These are phyloP conservation scores for Colletotrichum eremochloae DNA, from an alignment of 2,329 filamentous ascomycete genomes.

Conservation along the genomic window DNA sequence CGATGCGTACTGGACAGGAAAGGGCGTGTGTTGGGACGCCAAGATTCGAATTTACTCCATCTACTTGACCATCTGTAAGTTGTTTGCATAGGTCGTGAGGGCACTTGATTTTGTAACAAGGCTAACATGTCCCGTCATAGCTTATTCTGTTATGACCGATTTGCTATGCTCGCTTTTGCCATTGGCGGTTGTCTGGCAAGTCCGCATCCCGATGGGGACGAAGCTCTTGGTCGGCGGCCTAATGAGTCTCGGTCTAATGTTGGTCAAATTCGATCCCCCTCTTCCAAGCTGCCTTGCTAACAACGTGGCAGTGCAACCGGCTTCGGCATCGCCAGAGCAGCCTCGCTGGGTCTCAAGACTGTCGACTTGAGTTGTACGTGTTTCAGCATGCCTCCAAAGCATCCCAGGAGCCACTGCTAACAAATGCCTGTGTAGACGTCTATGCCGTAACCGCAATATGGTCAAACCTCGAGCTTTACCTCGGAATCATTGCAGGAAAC, in stretches of 20 bases:
- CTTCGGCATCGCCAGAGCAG: constrained; percentile 46
- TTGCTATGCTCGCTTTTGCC: constrained; percentile 48
- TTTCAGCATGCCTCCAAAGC: too few relatives aligned
- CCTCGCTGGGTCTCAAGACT: constrained; percentile 45
- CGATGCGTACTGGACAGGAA: constrained; percentile 50
- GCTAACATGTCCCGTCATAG: constrained; percentile 23
- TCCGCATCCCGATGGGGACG: constrained; percentile 48
- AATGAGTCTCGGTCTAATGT: constrained; percentile 51
- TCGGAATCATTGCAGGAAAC: constrained; percentile 55
- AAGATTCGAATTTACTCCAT: constrained; percentile 52
- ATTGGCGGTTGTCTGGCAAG: constrained; percentile 51
- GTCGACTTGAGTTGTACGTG: constrained; percentile 47
- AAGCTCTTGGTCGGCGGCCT: constrained; percentile 50
- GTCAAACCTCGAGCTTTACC: constrained; percentile 54
- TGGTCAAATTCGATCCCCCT: constrained; percentile 1
- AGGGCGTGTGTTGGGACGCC: constrained; percentile 49
- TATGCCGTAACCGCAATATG: constrained; percentile 54
- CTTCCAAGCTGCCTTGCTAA: neutral
- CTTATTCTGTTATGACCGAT: constrained; percentile 47
- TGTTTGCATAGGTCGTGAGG: too few relatives aligned
- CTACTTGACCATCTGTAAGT: constrained; percentile 50
- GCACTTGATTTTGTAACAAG: neutral
- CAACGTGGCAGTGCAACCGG: constrained; percentile 44
- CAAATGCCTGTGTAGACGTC: constrained; percentile 43
- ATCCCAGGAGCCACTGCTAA: neutral